phyloP scores from a whole-genome alignment of 2,329 filamentous ascomycete species.

The Arthrobotrys iridis region DNA sequence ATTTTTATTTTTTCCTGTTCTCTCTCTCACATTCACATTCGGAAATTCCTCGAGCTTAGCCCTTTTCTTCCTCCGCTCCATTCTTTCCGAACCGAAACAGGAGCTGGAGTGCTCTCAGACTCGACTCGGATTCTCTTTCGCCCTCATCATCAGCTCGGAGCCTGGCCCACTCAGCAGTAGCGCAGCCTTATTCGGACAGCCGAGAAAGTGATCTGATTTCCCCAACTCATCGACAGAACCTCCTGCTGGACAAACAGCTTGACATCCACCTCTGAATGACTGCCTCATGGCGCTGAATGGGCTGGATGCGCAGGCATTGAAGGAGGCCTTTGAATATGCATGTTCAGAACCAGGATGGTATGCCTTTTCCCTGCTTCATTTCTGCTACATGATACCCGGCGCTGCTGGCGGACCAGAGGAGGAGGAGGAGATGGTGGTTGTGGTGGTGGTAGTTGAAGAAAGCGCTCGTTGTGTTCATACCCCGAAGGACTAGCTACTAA shows the following conservation, averaged over 20 bases:
- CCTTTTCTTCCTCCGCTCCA: neutral
- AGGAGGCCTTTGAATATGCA: conserved; percentile 84
- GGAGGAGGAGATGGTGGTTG: neutral
- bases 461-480: neutral
- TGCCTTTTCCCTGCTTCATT: conserved; percentile 20
- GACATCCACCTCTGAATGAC: conserved; percentile 47
- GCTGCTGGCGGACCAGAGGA: conserved; percentile 6
- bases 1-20: neutral
- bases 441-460: neutral
- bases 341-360: conserved; percentile 80
- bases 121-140: conserved; percentile 13
- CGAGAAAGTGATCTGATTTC: conserved; percentile 44
- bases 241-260: conserved; percentile 48
- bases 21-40: neutral
- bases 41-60: neutral
- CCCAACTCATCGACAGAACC: conserved; percentile 48
- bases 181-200: conserved; percentile 41
- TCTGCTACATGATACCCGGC: conserved; percentile 11
- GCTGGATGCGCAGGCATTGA: conserved; percentile 80
- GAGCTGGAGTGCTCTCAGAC: neutral
- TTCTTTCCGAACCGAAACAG: conserved; percentile 14
- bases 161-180: conserved; percentile 36
- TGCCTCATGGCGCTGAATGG: conserved; percentile 90
- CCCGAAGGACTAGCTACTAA: conserved; percentile 11
- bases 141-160: conserved; percentile 15